A percentile compares a stretch with the other conserved stretches of the same genome.
Evolutionary conservation across 2,329 filamentous ascomycete species (phyloP).

Genomic region (Stagonosporopsis tanaceti): DNA sequence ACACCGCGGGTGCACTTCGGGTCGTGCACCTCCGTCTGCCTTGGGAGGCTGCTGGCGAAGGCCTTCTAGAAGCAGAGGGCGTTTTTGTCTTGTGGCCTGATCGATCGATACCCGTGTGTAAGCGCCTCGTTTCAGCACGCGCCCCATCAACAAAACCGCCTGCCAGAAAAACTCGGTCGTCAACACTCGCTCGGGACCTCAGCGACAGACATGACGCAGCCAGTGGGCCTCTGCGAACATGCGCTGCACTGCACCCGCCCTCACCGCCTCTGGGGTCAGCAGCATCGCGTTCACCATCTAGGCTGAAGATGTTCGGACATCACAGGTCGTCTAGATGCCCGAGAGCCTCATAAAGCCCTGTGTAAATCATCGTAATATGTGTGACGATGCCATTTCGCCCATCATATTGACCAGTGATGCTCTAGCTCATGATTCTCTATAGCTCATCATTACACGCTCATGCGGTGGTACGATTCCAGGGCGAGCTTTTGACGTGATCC

Average conservation of each 20-base stretch:
- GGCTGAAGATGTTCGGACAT: constrained; percentile 4
- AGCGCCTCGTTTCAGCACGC: constrained; percentile 37
- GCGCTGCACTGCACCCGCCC: constrained; percentile 30
- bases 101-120: constrained; percentile 27
- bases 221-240: constrained; percentile 22
- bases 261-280: constrained; percentile 46
- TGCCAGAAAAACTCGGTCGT: constrained; percentile 28
- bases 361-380: background rate
- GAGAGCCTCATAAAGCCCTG: background rate
- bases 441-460: background rate
- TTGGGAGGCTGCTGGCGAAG: constrained; percentile 28
- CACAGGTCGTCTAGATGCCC: constrained; percentile 7
- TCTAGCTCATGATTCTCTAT: background rate
- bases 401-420: background rate
- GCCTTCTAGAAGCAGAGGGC: constrained; percentile 29
- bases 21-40: constrained; percentile 5
- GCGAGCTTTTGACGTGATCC: constrained; percentile 10
- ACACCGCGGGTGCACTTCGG: constrained; percentile 16
- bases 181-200: constrained; percentile 30
- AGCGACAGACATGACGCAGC: constrained; percentile 33
- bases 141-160: constrained; percentile 27
- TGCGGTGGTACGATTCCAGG: background rate
- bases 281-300: constrained; percentile 32
- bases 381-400: background rate
- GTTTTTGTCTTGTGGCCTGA: constrained; percentile 11